Conservation (phyloP, 2,329 filamentous ascomycete genomes). For the Penicillium nordicum region DNA sequence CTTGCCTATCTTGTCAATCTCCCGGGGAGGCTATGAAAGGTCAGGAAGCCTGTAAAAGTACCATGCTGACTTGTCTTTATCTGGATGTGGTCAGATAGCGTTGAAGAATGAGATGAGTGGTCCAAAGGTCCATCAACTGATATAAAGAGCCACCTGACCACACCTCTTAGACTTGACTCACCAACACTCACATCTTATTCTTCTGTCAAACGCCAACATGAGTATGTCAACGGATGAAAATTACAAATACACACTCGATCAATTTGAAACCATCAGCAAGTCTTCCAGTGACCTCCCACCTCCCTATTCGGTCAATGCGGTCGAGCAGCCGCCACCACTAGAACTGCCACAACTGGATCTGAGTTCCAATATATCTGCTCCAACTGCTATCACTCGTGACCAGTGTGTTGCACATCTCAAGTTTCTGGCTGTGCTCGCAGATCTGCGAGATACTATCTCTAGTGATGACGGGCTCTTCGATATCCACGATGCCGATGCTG, state of each 20-base stretch:
- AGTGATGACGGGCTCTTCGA: slow-evolving; percentile 66
- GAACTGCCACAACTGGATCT: slow-evolving; percentile 29
- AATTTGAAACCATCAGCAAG: background rate
- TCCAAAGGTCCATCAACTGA: background rate
- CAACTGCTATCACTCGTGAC: slow-evolving; percentile 41
- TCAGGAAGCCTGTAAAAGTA: background rate
- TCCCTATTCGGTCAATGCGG: slow-evolving; percentile 20
- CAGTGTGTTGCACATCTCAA: slow-evolving; percentile 72
- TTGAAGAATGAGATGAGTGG: background rate
- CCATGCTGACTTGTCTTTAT: background rate
- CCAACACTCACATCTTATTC: background rate
- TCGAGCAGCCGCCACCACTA: slow-evolving; percentile 4
- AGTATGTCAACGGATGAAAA: slow-evolving; percentile 9
- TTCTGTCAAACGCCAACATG: slow-evolving; percentile 8
- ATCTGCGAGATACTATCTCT: slow-evolving; percentile 64
- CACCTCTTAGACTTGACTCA: background rate
- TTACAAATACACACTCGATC: slow-evolving; percentile 8
- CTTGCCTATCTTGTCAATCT: background rate
- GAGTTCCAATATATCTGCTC: background rate
- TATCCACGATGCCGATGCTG: slow-evolving; percentile 51
- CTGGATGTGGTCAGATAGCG: background rate
- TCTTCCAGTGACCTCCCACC: slow-evolving; percentile 22
- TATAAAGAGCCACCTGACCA: background rate
- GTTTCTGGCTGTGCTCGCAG: slow-evolving; percentile 65
- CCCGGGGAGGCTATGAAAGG: background rate